A percentile compares a stretch with the other conserved stretches of the same genome.
Conservation (phyloP, 441 rosid genomes). For the Bruguiera hainesii region DNA sequence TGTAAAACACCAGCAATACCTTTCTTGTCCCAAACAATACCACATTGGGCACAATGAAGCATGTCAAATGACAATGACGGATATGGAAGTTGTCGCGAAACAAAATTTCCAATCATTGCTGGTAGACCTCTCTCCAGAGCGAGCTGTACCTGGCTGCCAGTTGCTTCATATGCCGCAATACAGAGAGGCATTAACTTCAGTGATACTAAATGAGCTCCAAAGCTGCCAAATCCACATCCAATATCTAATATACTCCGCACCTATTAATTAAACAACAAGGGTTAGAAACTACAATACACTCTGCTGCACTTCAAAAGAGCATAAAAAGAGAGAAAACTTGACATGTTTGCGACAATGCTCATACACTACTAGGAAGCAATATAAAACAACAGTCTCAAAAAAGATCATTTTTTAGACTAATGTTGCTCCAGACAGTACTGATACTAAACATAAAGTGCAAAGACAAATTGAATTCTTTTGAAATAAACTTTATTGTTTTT, state of each 20-base stretch:
- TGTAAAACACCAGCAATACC: slow-evolving; percentile 39
- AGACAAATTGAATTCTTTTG: too few species aligned
- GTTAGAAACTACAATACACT: too few species aligned
- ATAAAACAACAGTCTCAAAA: neutral
- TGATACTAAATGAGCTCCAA: slow-evolving; percentile 90
- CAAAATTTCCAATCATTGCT: slow-evolving; percentile 86
- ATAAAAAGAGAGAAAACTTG: slow-evolving; percentile 4
- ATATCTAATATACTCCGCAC: slow-evolving; percentile 76
- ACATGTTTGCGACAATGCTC: neutral
- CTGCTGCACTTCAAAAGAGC: neutral
- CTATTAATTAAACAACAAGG: slow-evolving; percentile 34
- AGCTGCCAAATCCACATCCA: slow-evolving; percentile 98
- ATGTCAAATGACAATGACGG: slow-evolving; percentile 90
- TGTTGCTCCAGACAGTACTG: too few species aligned
- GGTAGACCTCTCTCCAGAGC: slow-evolving; percentile 99
- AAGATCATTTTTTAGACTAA: neutral
- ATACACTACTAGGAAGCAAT: neutral
- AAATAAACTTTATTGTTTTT: slow-evolving; percentile 1
- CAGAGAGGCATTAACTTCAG: slow-evolving; percentile 81
- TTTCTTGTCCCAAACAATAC: slow-evolving; percentile 80
- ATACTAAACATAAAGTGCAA: too few species aligned
- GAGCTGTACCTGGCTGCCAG: slow-evolving; percentile 96
- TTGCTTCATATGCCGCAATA: slow-evolving; percentile 84
- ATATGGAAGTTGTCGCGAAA: slow-evolving; percentile 81
- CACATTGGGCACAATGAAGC: slow-evolving; percentile 98